Evolutionary conservation across 192 early-diverging fungal species (phyloP).

Genomic region (Coemansia biformis): DNA sequence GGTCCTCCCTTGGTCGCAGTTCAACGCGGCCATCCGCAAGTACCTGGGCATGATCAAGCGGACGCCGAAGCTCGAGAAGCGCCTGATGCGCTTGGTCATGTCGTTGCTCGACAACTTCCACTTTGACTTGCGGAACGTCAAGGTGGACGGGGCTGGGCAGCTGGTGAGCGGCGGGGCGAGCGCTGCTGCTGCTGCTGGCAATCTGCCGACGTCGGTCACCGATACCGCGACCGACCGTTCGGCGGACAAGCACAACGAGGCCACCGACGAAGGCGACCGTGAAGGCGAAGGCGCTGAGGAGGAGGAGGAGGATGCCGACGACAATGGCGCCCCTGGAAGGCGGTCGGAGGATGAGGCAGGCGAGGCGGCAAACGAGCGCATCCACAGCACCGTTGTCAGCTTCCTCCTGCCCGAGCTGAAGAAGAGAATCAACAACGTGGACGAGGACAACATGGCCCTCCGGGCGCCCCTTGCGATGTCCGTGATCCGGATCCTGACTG

Average conservation of each 20-base stretch:
- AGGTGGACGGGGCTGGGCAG: conserved; percentile 44
- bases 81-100: conserved; percentile 73
- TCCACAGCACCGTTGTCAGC: conserved; percentile 70
- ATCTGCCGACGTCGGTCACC: conserved; percentile 9
- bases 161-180: too few relatives aligned
- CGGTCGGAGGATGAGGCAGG: too few relatives aligned
- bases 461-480: conserved; percentile 86
- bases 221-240: too few relatives aligned
- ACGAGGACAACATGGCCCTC: conserved; percentile 68
- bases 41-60: conserved; percentile 65
- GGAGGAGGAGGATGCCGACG: background rate
- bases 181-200: too few relatives aligned
- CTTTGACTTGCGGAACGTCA: conserved; percentile 69
- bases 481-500: conserved; percentile 75
- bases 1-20: conserved; percentile 77
- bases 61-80: conserved; percentile 71
- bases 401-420: conserved; percentile 82
- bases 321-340: too few relatives aligned
- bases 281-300: too few relatives aligned
- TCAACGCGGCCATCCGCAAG: conserved; percentile 67
- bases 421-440: conserved; percentile 61
- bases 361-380: conserved; percentile 31
- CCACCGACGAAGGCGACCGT: conserved; percentile 16
- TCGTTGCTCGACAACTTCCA: conserved; percentile 86
- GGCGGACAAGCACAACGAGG: conserved; percentile 40